These are phyloP conservation scores for Aspergillus neotritici DNA, from an alignment of 2,329 filamentous ascomycete genomes.

Conservation along the genomic window DNA sequence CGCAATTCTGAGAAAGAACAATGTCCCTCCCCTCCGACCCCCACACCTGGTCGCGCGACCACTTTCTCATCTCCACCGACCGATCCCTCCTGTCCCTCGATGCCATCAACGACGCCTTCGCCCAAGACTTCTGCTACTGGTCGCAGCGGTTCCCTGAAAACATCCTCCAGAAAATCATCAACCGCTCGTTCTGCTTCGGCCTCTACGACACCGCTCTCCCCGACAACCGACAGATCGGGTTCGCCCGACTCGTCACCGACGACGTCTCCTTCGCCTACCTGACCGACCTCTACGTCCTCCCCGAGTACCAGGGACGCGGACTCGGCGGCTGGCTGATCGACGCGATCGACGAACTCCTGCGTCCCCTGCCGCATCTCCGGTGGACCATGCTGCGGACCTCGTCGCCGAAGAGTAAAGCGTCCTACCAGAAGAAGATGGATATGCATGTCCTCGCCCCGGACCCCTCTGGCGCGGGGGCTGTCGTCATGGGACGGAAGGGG, in stretches of 20 bases:
- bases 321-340: constrained; percentile 61
- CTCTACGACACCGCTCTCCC: constrained; percentile 41
- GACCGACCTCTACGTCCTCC: constrained; percentile 62
- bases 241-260: constrained; percentile 64
- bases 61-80: constrained; percentile 54
- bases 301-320: constrained; percentile 55
- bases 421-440: constrained; percentile 18
- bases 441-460: constrained; percentile 19
- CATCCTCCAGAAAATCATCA: constrained; percentile 48
- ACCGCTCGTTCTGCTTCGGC: constrained; percentile 56
- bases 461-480: constrained; percentile 7
- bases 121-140: constrained; percentile 58
- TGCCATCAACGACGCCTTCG: constrained; percentile 53
- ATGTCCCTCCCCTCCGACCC: constrained; percentile 10
- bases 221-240: constrained; percentile 44
- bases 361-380: constrained; percentile 55
- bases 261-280: constrained; percentile 63
- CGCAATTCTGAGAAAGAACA: not conserved
- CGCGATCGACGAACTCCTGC: constrained; percentile 53
- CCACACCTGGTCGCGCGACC: constrained; percentile 4
- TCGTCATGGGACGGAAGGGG: constrained; percentile 4
- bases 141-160: constrained; percentile 48
- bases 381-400: constrained; percentile 47
- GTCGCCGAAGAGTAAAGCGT: constrained; percentile 13
- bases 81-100: constrained; percentile 50